Percentiles rank a stretch among this genome's conserved stretches.
Evolutionary conservation across 169 alveolate genomes (phyloP).

Genomic region (Cyclospora cayetanensis): DNA sequence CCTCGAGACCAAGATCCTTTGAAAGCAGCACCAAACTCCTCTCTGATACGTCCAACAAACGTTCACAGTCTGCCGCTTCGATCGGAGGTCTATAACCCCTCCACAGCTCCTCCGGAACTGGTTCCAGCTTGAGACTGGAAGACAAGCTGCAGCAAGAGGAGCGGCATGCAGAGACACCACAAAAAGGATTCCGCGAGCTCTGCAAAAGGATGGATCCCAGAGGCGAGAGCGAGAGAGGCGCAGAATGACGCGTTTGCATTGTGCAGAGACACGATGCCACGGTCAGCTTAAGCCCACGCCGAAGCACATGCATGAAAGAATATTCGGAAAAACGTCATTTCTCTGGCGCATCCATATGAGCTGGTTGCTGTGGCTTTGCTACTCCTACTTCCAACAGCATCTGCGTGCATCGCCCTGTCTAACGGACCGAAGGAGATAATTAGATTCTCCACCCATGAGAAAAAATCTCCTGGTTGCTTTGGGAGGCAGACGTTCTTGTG

Average conservation of each 20-base stretch:
- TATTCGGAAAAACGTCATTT: too few species aligned
- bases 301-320: neutral
- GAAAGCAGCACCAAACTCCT: neutral
- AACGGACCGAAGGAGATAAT: constrained; percentile 48
- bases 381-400: too few species aligned
- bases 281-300: too few species aligned
- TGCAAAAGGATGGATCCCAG: neutral
- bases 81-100: neutral
- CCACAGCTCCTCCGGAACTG: constrained; percentile 40
- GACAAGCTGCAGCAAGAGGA: constrained; percentile 10
- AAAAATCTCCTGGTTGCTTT: constrained; percentile 67
- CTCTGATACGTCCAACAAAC: constrained; percentile 20
- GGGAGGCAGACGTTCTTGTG: constrained; percentile 49
- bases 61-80: neutral
- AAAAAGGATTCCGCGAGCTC: neutral
- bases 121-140: neutral
- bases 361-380: too few species aligned
- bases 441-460: constrained; percentile 75
- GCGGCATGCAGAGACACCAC: neutral
- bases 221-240: neutral
- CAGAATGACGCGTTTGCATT: too few species aligned
- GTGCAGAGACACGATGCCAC: too few species aligned
- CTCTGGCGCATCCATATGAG: too few species aligned
- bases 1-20: constrained; percentile 2
- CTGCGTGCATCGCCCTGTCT: neutral